These are phyloP conservation scores for Wickerhamomyces alni DNA, from an alignment of 805 yeast species.

Conservation along the genomic window DNA sequence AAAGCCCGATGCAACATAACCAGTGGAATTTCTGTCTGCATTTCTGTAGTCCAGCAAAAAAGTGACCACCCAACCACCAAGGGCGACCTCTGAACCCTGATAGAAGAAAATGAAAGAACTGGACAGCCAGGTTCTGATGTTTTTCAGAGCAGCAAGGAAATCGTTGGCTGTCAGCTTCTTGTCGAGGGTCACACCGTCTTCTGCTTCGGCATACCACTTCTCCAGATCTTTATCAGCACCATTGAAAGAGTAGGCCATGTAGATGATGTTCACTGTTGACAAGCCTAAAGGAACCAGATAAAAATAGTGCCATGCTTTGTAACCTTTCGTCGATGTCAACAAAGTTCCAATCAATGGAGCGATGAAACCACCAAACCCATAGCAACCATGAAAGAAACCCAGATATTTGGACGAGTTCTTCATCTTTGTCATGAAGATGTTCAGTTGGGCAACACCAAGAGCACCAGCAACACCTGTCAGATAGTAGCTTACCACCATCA, in stretches of 20 bases:
- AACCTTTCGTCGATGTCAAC: conserved; percentile 42
- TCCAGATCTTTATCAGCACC: conserved; percentile 39
- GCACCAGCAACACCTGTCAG: conserved; percentile 57
- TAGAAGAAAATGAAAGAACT: conserved; percentile 51
- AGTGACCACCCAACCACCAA: conserved; percentile 65
- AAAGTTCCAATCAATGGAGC: conserved; percentile 55
- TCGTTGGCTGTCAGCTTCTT: conserved; percentile 12
- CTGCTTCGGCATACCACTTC: conserved; percentile 12
- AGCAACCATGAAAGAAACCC: conserved; percentile 53
- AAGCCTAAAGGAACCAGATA: conserved; percentile 45
- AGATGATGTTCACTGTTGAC: conserved; percentile 26
- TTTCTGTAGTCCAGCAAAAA: conserved; percentile 46
- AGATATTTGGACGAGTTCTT: conserved; percentile 37
- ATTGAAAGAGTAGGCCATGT: conserved; percentile 36
- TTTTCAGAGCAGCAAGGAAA: conserved; percentile 33
- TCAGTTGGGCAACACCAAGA: conserved; percentile 40
- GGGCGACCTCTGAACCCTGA: conserved; percentile 57
- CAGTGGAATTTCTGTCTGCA: conserved; percentile 36
- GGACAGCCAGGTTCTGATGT: conserved; percentile 42
- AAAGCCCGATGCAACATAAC: conserved; percentile 58
- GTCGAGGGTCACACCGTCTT: conserved; percentile 3
- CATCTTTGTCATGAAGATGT: conserved; percentile 45
- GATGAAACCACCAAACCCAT: conserved; percentile 60
- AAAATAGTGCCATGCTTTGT: conserved; percentile 44
- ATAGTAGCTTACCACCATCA: conserved; percentile 41